A percentile compares a stretch with the other conserved stretches of the same genome.
Conservation (phyloP, 768 basidiomycete genomes). For the Lentinus tigrinus region DNA sequence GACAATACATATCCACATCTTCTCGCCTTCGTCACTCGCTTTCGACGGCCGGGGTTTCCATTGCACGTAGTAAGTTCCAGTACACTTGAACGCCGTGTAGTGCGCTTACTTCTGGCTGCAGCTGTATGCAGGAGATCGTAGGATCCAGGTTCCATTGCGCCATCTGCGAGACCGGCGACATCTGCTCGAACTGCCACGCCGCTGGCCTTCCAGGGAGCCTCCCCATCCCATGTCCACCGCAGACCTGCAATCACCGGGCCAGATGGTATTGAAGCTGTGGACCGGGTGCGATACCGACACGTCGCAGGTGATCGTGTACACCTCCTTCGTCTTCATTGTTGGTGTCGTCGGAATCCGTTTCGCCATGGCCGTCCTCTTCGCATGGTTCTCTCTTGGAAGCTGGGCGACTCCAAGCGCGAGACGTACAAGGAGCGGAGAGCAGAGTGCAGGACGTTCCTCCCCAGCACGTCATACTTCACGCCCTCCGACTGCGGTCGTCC, state of each 20-base stretch:
- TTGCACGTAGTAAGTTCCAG: constrained; percentile 74
- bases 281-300: constrained; percentile 71
- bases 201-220: constrained; percentile 83
- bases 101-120: constrained; percentile 28
- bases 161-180: constrained; percentile 80
- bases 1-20: too few relatives aligned
- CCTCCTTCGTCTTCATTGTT: constrained; percentile 95
- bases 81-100: not conserved
- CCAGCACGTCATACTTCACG: constrained; percentile 73
- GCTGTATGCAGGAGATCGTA: constrained; percentile 86
- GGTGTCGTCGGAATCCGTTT: constrained; percentile 96
- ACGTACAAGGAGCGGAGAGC: constrained; percentile 82
- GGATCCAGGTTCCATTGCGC: constrained; percentile 94
- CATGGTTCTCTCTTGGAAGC: constrained; percentile 97
- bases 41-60: too few relatives aligned
- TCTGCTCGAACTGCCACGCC: constrained; percentile 85
- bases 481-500: constrained; percentile 63
- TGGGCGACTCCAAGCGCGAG: constrained; percentile 92
- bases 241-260: constrained; percentile 75
- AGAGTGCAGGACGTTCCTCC: constrained; percentile 61
- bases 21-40: too few relatives aligned
- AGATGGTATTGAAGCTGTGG: constrained; percentile 75
- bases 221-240: constrained; percentile 76
- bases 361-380: constrained; percentile 93
- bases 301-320: constrained; percentile 91